Evolutionary conservation across 495 filamentous ascomycete genomes (phyloP).

Genomic region (Umbilicaria muhlenbergii): DNA sequence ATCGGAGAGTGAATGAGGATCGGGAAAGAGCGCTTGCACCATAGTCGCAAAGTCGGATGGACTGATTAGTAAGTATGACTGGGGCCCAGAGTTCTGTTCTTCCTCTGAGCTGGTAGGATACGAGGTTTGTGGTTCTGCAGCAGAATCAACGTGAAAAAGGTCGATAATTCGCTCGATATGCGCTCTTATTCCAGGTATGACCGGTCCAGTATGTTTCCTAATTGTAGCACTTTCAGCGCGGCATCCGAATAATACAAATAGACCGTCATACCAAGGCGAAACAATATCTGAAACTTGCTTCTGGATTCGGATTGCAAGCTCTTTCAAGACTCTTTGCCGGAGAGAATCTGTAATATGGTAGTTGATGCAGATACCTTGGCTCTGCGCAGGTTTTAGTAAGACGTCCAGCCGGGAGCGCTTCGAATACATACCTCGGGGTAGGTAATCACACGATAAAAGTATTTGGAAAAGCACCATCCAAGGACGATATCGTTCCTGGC

Average conservation of each 20-base stretch:
- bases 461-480: conserved; percentile 74
- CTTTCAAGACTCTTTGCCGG: conserved; percentile 72
- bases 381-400: conserved; percentile 25
- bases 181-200: conserved; percentile 24
- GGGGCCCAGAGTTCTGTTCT: conserved; percentile 22
- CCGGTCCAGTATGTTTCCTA: conserved; percentile 58
- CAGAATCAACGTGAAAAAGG: conserved; percentile 23
- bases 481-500: conserved; percentile 11
- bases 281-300: conserved; percentile 45
- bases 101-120: not conserved
- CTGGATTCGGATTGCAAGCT: conserved; percentile 63
- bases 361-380: conserved; percentile 73
- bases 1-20: conserved; percentile 33
- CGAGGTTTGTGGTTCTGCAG: not conserved
- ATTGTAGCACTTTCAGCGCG: conserved; percentile 30
- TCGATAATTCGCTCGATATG: conserved; percentile 7
- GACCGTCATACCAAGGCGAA: conserved; percentile 27
- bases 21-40: conserved; percentile 56
- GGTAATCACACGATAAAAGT: conserved; percentile 68
- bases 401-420: not conserved
- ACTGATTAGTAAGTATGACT: conserved; percentile 56
- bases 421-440: conserved; percentile 61
- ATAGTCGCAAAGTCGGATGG: conserved; percentile 58
- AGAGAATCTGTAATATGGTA: conserved; percentile 85
- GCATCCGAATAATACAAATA: not conserved